A percentile compares a stretch with the other conserved stretches of the same genome.
Conservation (phyloP, 352 stramenopile genomes). For the Globisporangium irregulare region DNA sequence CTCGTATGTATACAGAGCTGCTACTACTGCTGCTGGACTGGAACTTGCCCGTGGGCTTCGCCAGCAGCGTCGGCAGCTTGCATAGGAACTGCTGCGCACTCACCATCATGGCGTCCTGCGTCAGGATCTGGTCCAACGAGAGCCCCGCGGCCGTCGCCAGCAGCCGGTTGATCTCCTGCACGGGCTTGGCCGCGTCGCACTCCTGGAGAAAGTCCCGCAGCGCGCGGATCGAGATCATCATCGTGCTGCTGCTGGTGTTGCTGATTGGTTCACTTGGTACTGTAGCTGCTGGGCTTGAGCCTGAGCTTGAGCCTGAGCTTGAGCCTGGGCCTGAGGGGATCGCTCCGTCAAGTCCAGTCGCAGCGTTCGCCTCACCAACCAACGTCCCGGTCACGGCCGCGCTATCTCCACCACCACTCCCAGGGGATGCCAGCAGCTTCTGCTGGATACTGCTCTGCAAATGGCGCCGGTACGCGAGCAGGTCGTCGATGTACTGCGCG, state of each 20-base stretch:
- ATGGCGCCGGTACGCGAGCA: conserved; percentile 44
- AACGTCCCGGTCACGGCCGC: neutral
- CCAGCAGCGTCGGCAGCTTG: conserved; percentile 40
- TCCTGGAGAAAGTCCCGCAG: conserved; percentile 42
- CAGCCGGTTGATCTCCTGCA: conserved; percentile 46
- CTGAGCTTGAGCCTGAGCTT: neutral
- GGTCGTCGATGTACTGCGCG: conserved; percentile 59
- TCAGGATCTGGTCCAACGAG: conserved; percentile 48
- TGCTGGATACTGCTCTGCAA: conserved; percentile 34
- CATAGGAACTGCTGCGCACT: conserved; percentile 37
- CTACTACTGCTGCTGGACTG: neutral
- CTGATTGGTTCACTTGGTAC: neutral
- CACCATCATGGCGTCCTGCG: conserved; percentile 56
- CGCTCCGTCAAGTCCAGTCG: neutral
- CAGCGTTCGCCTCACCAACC: neutral
- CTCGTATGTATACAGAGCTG: no score
- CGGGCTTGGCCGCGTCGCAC: conserved; percentile 49
- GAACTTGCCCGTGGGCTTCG: conserved; percentile 46
- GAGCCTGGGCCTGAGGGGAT: no score
- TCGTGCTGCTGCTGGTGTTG: conserved; percentile 10
- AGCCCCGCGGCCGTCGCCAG: conserved; percentile 33
- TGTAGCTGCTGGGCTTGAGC: neutral
- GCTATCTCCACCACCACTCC: neutral
- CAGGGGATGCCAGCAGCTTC: conserved; percentile 12
- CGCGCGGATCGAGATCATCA: conserved; percentile 53